Conservation (phyloP, 352 stramenopile genomes). For the Pythium aquatile region DNA sequence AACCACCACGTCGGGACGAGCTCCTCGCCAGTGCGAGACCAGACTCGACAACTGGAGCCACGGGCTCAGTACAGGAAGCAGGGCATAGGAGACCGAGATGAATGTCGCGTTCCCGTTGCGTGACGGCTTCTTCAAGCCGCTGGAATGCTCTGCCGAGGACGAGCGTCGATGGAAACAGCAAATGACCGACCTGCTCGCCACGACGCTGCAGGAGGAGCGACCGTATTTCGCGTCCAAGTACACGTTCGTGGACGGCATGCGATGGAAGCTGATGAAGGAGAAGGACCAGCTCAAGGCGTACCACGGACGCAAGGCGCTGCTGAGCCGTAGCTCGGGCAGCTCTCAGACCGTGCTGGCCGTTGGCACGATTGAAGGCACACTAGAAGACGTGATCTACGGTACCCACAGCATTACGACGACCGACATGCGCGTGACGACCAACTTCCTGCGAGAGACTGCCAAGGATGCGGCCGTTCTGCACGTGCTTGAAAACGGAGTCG, state of each 20-base stretch:
- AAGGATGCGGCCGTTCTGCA: constrained; percentile 37
- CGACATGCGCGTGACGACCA: constrained; percentile 38
- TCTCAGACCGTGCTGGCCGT: constrained; percentile 36
- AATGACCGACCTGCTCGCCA: constrained; percentile 7
- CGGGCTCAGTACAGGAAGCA: too few species aligned
- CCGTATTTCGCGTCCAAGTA: constrained; percentile 19
- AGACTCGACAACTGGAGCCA: too few species aligned
- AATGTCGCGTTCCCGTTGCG: constrained; percentile 28
- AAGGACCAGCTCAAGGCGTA: constrained; percentile 21
- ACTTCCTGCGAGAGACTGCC: constrained; percentile 22
- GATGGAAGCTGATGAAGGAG: constrained; percentile 21
- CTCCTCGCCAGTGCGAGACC: too few species aligned
- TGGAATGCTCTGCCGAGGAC: constrained; percentile 15
- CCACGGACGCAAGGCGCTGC: constrained; percentile 5
- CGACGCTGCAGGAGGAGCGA: constrained; percentile 21
- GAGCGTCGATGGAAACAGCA: constrained; percentile 12
- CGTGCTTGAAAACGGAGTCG: constrained; percentile 38
- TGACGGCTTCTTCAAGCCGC: constrained; percentile 22
- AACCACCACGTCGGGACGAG: not conserved
- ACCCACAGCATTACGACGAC: constrained; percentile 33
- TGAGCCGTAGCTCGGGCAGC: not conserved
- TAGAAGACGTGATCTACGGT: constrained; percentile 70
- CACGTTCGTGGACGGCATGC: constrained; percentile 11
- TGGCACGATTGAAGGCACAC: constrained; percentile 45
- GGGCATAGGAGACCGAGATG: constrained; percentile 2